phyloP scores from a whole-genome alignment of 1,284 basidiomycete species.

The Coniferiporia sulphurascens region DNA sequence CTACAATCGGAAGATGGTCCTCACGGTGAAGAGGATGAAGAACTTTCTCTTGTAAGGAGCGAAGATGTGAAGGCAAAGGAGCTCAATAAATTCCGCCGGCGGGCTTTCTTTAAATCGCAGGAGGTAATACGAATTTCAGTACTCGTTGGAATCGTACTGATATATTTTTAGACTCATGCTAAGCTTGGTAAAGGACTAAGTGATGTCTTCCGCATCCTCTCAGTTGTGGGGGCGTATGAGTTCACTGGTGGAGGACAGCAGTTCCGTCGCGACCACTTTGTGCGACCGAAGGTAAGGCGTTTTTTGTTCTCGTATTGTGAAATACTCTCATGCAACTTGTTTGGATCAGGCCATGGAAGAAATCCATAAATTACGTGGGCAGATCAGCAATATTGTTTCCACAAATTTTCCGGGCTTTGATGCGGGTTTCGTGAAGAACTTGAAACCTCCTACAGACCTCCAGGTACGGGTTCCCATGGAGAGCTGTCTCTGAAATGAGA shows the following conservation, averaged over 20 bases:
- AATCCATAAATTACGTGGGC: conserved; percentile 93
- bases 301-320: not conserved
- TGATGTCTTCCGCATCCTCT: conserved; percentile 85
- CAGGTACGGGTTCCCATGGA: conserved; percentile 45
- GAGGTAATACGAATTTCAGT: conserved; percentile 45
- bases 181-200: conserved; percentile 82
- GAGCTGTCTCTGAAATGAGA: not conserved
- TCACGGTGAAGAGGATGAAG: conserved; percentile 40
- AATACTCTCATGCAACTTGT: not conserved
- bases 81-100: conserved; percentile 54
- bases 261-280: conserved; percentile 90
- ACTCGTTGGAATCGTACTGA: conserved; percentile 9
- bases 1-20: conserved; percentile 46
- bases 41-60: conserved; percentile 50
- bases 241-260: conserved; percentile 74
- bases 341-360: conserved; percentile 89
- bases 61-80: conserved; percentile 66
- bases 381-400: conserved; percentile 81
- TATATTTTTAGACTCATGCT: conserved; percentile 56
- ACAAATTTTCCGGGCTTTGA: conserved; percentile 62
- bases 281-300: conserved; percentile 75
- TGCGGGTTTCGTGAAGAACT: conserved; percentile 52
- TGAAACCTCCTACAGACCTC: conserved; percentile 67
- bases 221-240: conserved; percentile 95
- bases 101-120: conserved; percentile 78